Base-by-base conservation (phyloP, 2,329 filamentous ascomycete genomes). In the Aspergillus eucalypticola region DNA sequence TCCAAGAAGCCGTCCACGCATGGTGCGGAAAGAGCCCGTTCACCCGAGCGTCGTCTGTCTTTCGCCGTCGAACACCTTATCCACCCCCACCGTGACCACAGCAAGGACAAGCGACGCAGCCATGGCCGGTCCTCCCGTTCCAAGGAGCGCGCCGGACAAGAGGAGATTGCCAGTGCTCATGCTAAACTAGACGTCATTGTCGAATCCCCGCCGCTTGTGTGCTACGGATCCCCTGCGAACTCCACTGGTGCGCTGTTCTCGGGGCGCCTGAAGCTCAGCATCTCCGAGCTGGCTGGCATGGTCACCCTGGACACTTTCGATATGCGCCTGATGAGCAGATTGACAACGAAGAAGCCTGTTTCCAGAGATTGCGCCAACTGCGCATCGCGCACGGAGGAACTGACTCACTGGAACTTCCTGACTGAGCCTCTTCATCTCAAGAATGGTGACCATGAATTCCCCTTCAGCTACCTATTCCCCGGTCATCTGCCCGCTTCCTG, bases 171-270 rank as follows among this genome's bases (percentile, higher is more conserved):
- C 7, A 67, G 72, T 38, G 76, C 79, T 52, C 75, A 81, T 2
- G 82, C 84, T 54, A 83, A 80, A 63, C 76, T 89, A 64, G 80
- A 84, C 60, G 81, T 89, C 69, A 75, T 83, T 67, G 89, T 97
- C 64, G 93, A 97, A 80, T 96, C 91, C 11, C 92, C 92, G 1
- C 93, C 93, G 2, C 83, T 94, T 17, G 86, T 97, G 49, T 89
- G 96, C 78, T 91, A 95, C 71, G 92, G 92, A 64, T 81, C 84
- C 23, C 83, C 90, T 0, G 84, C 88, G 63, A 84, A 85, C 66
- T 96, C 92, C 68, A 90, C 89, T 2, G 94, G 94, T 59, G 92
- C 92, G 6, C 81, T 97, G 61, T 85, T 97, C 54, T 96, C 92
- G 1, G 92, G 92, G 29, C 90, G 92, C 73, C 81, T 98, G 67